phyloP scores from a whole-genome alignment of 192 early-diverging fungal genomes.

The Coemansia reversa region DNA sequence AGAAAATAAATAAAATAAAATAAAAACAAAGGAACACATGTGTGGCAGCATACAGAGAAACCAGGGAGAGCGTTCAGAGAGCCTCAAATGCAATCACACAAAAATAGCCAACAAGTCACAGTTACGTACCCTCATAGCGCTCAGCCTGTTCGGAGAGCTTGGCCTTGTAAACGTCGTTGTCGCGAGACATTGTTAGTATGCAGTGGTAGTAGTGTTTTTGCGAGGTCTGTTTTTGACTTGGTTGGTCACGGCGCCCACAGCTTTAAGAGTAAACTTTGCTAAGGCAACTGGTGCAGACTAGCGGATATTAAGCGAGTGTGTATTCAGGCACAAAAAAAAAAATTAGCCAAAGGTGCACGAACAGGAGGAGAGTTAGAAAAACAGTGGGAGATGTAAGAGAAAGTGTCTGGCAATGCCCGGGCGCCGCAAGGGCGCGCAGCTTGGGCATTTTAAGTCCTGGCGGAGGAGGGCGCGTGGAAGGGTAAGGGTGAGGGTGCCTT shows the following conservation, averaged over 20 bases:
- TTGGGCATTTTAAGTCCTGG: background rate
- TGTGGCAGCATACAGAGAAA: background rate
- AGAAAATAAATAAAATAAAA: too few relatives aligned
- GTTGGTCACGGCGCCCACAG: background rate
- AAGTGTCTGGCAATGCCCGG: background rate
- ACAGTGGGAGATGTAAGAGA: background rate
- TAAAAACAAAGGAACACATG: background rate
- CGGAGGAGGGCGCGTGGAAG: background rate
- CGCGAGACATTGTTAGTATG: slow-evolving; percentile 40
- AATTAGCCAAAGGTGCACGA: background rate
- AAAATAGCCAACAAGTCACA: background rate
- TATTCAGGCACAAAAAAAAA: background rate
- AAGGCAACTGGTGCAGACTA: background rate
- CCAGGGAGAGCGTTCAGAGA: background rate
- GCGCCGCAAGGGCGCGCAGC: background rate
- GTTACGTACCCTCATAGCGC: slow-evolving; percentile 91
- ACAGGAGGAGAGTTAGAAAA: background rate
- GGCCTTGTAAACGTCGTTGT: slow-evolving; percentile 95
- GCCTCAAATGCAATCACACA: background rate
- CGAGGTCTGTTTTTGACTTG: background rate
- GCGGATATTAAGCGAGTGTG: background rate
- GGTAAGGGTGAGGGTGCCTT: slow-evolving; percentile 1
- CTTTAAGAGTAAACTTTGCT: background rate
- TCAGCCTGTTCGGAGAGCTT: slow-evolving; percentile 99
- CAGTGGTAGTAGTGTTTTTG: background rate